Evolutionary conservation across 805 yeast species (phyloP), one percentile per base, ranked within the genome.

Genomic region (Metschnikowia cubensis): DNA sequence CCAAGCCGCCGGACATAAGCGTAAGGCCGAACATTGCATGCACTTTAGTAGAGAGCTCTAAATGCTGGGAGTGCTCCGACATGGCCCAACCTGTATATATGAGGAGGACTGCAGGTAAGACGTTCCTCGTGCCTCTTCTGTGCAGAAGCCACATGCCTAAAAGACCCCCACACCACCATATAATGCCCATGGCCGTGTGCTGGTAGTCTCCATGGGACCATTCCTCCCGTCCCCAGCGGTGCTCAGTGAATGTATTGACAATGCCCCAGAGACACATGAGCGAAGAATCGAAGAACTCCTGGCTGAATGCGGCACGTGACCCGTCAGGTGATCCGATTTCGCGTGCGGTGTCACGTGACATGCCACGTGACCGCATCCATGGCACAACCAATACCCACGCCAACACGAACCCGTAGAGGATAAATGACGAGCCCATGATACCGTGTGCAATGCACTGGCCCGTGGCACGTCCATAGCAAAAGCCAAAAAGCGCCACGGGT

Each of bases 381-480:
- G 94, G 92, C 3, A 89, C 69, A 7, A 83, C 77, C 47, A 92
- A 73, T 59, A 89, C 84, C 60, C 83, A 65, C 2, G 81, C 65
- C 58, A 89, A 75, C 10, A 89, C 68, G 52, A 85, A 82, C 3
- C 97, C 96, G 64, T 92, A 92, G 3, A 76, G 68, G 10, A 92
- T 78, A 59, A 92, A 92, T 0, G 96, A 85, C 21, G 88, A 79
- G 0, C 98, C 98, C 98, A 92, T 92, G 52, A 92, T 88, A 4
- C 97, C 97, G 65, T 92, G 98, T 0, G 98, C 98, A 37, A 90
- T 80, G 66, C 98, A 92, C 68, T 92, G 98, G 21, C 98, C 98
- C 0, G 95, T 83, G 60, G 88, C 94, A 34, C 66, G 75, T 4
- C 79, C 87, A 58, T 89, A 83, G 68, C 98, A 92, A 67, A 90